Evolutionary conservation across 345 rosid genomes (phyloP).

Genomic region (Reutealis trisperma): DNA sequence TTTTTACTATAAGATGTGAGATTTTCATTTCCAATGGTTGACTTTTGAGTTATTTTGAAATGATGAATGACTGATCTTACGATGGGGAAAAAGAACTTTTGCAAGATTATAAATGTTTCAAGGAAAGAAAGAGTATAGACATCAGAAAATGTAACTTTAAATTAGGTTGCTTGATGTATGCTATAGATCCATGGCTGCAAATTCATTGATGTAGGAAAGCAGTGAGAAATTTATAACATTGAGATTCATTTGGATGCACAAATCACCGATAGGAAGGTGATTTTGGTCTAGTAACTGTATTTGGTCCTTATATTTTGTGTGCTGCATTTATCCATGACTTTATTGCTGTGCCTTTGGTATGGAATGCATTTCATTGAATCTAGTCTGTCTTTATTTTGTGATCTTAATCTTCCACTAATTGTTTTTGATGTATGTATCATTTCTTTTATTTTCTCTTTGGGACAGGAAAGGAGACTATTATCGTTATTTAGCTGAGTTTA

Average conservation of each 20-base stretch:
- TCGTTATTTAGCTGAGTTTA: constrained; percentile 59
- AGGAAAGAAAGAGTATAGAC: not conserved
- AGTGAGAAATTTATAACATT: not conserved
- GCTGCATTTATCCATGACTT: not conserved
- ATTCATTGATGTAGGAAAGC: not conserved
- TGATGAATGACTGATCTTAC: not conserved
- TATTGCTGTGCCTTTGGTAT: not conserved
- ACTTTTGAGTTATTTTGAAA: not conserved
- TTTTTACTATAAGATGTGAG: constrained; percentile 79
- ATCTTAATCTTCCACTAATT: not conserved
- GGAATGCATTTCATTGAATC: constrained; percentile 9
- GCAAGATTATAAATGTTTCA: not conserved
- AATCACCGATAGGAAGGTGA: not conserved
- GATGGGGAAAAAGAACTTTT: not conserved
- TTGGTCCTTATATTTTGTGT: not conserved
- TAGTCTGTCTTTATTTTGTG: not conserved
- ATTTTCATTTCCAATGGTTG: not conserved
- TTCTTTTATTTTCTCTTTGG: constrained; percentile 1
- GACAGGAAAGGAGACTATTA: constrained; percentile 62
- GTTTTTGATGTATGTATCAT: constrained; percentile 3
- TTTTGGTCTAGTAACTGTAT: not conserved
- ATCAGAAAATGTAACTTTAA: not conserved
- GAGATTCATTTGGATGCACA: not conserved
- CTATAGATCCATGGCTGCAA: not conserved
- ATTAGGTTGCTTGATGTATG: not conserved